These are phyloP conservation scores for Reutealis trisperma DNA, from an alignment of 345 rosid genomes.

Conservation along the genomic window DNA sequence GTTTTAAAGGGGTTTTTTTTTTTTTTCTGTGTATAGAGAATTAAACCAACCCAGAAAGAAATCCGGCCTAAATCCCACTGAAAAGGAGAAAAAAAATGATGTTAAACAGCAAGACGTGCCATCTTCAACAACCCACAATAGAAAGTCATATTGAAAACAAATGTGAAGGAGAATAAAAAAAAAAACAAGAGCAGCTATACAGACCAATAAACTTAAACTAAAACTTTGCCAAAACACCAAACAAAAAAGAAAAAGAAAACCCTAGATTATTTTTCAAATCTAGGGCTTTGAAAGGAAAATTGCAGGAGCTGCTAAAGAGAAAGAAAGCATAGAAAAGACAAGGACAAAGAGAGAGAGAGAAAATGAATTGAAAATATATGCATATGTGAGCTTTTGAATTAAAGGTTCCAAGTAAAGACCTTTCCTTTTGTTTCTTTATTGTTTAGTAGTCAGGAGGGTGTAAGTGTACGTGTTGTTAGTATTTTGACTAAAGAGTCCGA, in stretches of 20 bases:
- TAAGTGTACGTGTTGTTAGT: neutral
- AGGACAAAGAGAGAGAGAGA: conserved; percentile 1
- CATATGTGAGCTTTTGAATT: conserved; percentile 22
- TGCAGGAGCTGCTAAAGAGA: conserved; percentile 18
- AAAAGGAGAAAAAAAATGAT: neutral
- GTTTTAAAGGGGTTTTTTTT: conserved; percentile 9
- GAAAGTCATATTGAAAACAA: neutral
- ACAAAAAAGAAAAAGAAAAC: conserved; percentile 10
- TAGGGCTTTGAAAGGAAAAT: conserved; percentile 28
- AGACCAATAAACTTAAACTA: neutral
- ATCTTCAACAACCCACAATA: neutral
- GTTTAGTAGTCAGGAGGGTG: conserved; percentile 2
- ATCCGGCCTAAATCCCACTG: conserved; percentile 9
- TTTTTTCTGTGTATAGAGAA: neutral
- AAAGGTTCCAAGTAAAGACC: conserved; percentile 16
- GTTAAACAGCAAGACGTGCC: conserved; percentile 4
- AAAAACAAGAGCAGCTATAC: neutral
- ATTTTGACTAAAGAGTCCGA: conserved; percentile 17
- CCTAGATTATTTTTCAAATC: conserved; percentile 27
- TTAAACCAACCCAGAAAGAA: neutral
- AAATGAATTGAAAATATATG: conserved; percentile 11
- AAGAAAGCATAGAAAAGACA: conserved; percentile 26
- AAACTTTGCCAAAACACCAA: neutral
- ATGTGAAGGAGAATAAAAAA: conserved; percentile 11
- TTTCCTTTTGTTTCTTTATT: conserved; percentile 20